Evolutionary conservation across 1,139 yeast genomes (phyloP).

Genomic region (Taphrina wiesneri): DNA sequence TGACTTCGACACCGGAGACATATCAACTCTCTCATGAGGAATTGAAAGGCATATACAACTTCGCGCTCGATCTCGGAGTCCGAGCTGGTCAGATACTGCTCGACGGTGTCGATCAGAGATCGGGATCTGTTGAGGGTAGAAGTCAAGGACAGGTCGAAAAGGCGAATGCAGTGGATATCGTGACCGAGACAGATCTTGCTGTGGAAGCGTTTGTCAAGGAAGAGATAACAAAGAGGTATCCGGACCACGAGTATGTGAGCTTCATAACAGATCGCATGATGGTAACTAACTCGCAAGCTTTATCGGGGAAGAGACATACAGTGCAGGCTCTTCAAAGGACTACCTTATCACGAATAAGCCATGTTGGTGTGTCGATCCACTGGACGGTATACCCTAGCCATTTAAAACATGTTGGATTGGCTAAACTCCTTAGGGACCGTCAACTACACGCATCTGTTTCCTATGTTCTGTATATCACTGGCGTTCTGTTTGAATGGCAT

Average conservation of each 20-base stretch:
- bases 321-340: conserved; percentile 38
- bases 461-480: conserved; percentile 59
- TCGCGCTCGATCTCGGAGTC: neutral
- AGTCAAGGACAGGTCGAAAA: conserved; percentile 1
- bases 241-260: conserved; percentile 48
- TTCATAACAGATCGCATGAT: neutral
- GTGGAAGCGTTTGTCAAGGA: conserved; percentile 54
- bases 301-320: conserved; percentile 61
- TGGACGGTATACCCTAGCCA: conserved; percentile 45
- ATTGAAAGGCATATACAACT: neutral
- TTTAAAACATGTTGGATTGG: neutral
- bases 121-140: neutral
- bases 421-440: conserved; percentile 53
- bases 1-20: neutral
- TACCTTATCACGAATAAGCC: conserved; percentile 50
- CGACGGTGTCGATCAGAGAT: neutral
- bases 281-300: conserved; percentile 39
- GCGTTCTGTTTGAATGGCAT: conserved; percentile 54
- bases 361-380: conserved; percentile 62
- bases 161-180: conserved; percentile 54
- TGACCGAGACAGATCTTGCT: conserved; percentile 58
- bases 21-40: neutral
- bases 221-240: conserved; percentile 48
- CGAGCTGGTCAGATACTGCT: conserved; percentile 9
- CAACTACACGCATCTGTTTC: conserved; percentile 62